A percentile compares a stretch with the other conserved stretches of the same genome.
These are phyloP conservation scores for Hericium coralloides DNA, from an alignment of 768 basidiomycete species.

Conservation along the genomic window DNA sequence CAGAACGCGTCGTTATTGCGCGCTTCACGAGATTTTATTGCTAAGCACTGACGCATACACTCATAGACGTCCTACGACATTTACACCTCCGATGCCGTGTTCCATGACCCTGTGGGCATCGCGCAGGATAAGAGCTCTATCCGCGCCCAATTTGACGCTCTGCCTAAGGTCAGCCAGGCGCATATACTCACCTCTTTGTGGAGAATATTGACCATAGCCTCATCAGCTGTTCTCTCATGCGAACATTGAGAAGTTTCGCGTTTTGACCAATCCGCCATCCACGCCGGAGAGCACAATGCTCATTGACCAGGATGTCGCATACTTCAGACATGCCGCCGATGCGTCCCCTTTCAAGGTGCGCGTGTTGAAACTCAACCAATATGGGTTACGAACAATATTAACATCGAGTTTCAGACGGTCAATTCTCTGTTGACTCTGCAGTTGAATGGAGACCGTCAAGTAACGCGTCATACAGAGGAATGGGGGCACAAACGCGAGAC, in stretches of 20 bases:
- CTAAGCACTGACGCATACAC: neutral
- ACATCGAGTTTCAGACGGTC: slow-evolving; percentile 18
- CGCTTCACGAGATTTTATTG: no score
- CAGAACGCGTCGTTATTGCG: neutral
- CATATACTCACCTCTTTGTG: neutral
- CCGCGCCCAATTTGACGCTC: slow-evolving; percentile 34
- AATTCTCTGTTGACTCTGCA: slow-evolving; percentile 36
- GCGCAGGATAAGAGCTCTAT: slow-evolving; percentile 32
- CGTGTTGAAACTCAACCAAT: neutral
- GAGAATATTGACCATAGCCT: neutral
- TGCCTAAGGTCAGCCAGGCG: slow-evolving; percentile 27
- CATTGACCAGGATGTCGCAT: slow-evolving; percentile 39
- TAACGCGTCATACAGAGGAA: slow-evolving; percentile 33
- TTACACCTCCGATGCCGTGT: slow-evolving; percentile 32
- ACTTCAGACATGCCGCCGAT: slow-evolving; percentile 29
- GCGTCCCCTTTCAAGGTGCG: slow-evolving; percentile 33
- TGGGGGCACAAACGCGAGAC: slow-evolving; percentile 34
- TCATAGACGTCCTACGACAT: slow-evolving; percentile 33
- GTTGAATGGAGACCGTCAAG: slow-evolving; percentile 27
- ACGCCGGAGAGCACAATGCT: slow-evolving; percentile 30
- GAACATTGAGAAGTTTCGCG: slow-evolving; percentile 32
- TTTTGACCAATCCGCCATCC: slow-evolving; percentile 31
- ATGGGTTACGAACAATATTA: neutral
- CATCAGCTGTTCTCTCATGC: slow-evolving; percentile 33
- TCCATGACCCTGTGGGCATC: slow-evolving; percentile 36